Evolutionary conservation across 306 rosid genomes (phyloP).

Genomic region (Fragaria ananassa): DNA sequence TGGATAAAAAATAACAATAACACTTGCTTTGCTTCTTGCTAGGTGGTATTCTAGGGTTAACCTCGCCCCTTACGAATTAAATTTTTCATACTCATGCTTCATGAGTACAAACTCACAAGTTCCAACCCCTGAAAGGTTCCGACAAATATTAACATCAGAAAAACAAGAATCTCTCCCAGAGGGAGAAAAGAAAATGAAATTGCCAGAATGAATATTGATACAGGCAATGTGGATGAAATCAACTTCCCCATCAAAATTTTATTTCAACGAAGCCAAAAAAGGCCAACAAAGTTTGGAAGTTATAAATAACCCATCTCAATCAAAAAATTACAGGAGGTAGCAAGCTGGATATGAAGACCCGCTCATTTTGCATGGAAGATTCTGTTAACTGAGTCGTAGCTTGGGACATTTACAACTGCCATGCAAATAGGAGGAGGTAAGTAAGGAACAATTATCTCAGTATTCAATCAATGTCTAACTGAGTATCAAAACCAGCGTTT

Average conservation of each 20-base stretch:
- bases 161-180: neutral
- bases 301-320: neutral
- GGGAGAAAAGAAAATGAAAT: neutral
- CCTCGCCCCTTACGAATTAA: no score
- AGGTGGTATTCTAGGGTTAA: no score
- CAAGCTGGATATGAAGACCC: neutral
- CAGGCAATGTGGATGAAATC: conserved; percentile 13
- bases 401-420: conserved; percentile 79
- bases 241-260: conserved; percentile 15
- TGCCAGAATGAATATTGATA: neutral
- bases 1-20: no score
- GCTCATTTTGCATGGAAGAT: conserved; percentile 67
- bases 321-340: conserved; percentile 6
- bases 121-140: neutral
- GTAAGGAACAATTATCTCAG: neutral
- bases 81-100: no score
- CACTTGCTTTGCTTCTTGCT: no score
- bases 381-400: conserved; percentile 68
- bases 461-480: neutral
- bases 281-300: conserved; percentile 7
- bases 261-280: neutral
- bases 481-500: no score
- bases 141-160: neutral
- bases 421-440: neutral
- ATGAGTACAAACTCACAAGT: neutral